phyloP scores from a whole-genome alignment of 345 rosid species.

The Populus alba region DNA sequence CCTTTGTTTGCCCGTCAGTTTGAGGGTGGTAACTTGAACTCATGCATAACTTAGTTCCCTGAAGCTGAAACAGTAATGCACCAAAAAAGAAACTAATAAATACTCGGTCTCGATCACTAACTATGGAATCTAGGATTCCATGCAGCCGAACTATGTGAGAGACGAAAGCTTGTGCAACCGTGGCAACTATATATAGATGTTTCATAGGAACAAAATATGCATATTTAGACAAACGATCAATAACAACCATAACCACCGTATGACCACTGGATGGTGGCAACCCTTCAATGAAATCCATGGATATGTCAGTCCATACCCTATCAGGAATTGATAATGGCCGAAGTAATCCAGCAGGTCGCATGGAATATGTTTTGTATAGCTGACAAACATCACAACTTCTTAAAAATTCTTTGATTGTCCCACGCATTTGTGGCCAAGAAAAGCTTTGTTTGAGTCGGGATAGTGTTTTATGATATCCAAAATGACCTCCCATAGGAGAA shows the following conservation, averaged over 20 bases:
- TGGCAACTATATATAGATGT: neutral
- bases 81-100: neutral
- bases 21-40: neutral
- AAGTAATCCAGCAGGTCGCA: neutral
- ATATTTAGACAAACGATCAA: neutral
- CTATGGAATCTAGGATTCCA: neutral
- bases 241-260: neutral
- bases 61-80: rapidly evolving
- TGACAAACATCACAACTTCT: neutral
- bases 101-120: rapidly evolving
- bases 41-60: neutral
- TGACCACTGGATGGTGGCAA: neutral
- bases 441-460: neutral
- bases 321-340: neutral
- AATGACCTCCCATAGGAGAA: neutral
- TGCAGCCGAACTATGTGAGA: neutral
- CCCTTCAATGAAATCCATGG: neutral
- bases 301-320: neutral
- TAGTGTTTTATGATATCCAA: neutral
- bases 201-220: neutral
- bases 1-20: neutral
- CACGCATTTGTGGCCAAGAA: neutral
- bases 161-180: neutral
- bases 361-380: neutral
- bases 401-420: neutral